Percentiles rank a stretch among this genome's conserved stretches.
Evolutionary conservation across 805 yeast species (phyloP).

Genomic region (Monosporozyma unispora): DNA sequence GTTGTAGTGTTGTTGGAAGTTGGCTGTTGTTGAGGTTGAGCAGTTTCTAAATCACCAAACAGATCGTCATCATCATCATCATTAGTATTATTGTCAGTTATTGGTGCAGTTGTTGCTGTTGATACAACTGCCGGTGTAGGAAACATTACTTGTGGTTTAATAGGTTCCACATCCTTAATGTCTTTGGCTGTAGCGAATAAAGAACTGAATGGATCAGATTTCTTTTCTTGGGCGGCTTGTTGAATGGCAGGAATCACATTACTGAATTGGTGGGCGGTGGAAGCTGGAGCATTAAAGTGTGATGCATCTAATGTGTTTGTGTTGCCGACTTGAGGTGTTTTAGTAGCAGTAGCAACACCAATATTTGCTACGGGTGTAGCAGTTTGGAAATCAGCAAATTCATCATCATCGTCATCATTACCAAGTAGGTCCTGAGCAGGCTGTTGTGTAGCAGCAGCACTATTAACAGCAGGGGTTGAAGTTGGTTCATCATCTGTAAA

Average conservation of each 20-base stretch:
- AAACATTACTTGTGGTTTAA: background rate
- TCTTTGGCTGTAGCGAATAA: constrained; percentile 59
- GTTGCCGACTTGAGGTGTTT: background rate
- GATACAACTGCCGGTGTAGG: constrained; percentile 4
- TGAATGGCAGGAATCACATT: constrained; percentile 28
- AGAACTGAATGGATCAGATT: constrained; percentile 64
- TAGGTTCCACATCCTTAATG: constrained; percentile 15
- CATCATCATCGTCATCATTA: constrained; percentile 56
- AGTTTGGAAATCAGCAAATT: constrained; percentile 71
- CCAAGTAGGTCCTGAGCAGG: background rate
- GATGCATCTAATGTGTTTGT: background rate
- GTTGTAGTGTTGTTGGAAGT: background rate
- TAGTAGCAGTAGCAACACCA: background rate
- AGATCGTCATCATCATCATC: constrained; percentile 25
- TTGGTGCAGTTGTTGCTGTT: background rate
- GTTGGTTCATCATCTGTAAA: constrained; percentile 38
- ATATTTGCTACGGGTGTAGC: constrained; percentile 41
- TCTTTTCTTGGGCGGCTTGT: constrained; percentile 32
- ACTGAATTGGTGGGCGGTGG: background rate
- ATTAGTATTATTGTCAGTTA: too few species aligned
- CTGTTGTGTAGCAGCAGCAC: background rate
- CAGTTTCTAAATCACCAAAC: constrained; percentile 28
- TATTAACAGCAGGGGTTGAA: background rate
- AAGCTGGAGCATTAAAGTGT: background rate
- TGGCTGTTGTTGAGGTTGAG: constrained; percentile 2